Base-by-base conservation (phyloP, 805 yeast genomes). In the Nakazawaea pomicola region DNA sequence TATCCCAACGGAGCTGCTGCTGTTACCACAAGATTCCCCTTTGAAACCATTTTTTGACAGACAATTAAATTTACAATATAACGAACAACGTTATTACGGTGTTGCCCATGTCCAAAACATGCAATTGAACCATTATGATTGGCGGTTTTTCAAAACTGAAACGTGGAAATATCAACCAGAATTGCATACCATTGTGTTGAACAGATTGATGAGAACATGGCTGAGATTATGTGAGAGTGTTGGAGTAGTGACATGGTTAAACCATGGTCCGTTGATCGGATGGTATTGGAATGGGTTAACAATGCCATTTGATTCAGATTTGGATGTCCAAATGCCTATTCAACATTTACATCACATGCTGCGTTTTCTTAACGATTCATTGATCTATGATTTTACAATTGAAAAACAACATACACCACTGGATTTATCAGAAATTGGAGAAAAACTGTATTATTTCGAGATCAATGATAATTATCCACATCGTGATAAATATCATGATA, bases 291-390 rank as follows among this genome's bases (percentile, higher is more conserved):
- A 66, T 47, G 70, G 68, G 2, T 44, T 61, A 36, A 49, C 59
- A 30, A 63, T 68, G 42, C 73, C 74, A 3, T 68, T 70, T 70
- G 74, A 68, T 41, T 56, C 51, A 33, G 73, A 68, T 50, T 51
- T 66, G 29, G 74, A 68, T 48, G 64, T 45, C 45, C 68, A 34
- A 50, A 57, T 42, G 53, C 51, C 69, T 4, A 69, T 66, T 36
- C 64, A 64, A 62, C 69, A 67, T 21, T 54, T 67, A 40, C 70
- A 65, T 46, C 48, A 44, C 21, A 34, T 68, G 29, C 56, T 67
- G n/a, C 53, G 58, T 17, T 30, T 41, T 9, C 64, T 53, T 46
- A 68, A 68, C 45, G 69, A 68, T 40, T 49, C 65, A 30, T 59
- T 25, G 46, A 62, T 29, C 51, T 40, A 65, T 28, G 72, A 66